Conservation (phyloP, 345 rosid species). For the Eucalyptus regnans region DNA sequence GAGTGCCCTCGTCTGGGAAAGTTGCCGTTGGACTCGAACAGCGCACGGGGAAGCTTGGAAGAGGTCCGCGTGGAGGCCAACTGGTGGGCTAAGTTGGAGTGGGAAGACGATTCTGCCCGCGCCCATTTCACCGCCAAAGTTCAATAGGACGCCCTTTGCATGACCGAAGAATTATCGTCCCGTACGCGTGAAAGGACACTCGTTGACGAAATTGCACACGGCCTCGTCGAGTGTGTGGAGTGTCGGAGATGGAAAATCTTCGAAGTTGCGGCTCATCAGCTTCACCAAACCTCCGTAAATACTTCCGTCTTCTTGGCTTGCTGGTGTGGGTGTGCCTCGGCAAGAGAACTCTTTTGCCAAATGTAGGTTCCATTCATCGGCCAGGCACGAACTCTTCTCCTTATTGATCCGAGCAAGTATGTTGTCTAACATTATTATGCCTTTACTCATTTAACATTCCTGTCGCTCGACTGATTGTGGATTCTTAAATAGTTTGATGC, state of each 20-base stretch:
- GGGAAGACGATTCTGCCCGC: not conserved
- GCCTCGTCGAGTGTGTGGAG: not conserved
- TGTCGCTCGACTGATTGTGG: not conserved
- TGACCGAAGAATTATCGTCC: not conserved
- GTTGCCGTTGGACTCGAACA: not conserved
- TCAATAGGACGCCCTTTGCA: rapidly evolving
- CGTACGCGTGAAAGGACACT: not conserved
- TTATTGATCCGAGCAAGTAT: not conserved
- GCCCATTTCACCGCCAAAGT: not conserved
- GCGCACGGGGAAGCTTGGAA: not conserved
- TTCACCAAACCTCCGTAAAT: not conserved
- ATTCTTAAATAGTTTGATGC: not conserved
- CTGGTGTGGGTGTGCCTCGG: not conserved
- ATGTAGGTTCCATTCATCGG: not conserved
- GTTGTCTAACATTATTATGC: not conserved
- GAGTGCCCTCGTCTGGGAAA: rapidly evolving
- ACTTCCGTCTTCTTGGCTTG: not conserved
- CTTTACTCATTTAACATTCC: not conserved
- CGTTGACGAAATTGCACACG: not conserved
- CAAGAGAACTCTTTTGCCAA: not conserved
- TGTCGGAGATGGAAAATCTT: not conserved
- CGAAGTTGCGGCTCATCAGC: not conserved
- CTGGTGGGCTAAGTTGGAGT: not conserved
- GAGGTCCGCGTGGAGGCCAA: rapidly evolving
- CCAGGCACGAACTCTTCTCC: not conserved